phyloP scores from a whole-genome alignment of 2,329 filamentous ascomycete genomes.

The Talaromyces sp. region DNA sequence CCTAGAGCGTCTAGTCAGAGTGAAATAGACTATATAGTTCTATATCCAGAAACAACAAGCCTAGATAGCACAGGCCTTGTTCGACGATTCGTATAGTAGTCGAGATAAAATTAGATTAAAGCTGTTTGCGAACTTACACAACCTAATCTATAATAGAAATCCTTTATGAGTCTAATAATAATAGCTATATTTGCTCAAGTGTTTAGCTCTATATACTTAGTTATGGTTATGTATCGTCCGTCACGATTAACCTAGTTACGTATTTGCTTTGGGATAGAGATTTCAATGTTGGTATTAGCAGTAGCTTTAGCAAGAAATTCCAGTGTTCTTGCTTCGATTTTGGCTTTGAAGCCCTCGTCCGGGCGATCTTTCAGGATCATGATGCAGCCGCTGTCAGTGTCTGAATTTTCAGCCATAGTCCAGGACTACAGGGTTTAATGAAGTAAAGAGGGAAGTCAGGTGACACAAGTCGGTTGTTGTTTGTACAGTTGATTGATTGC shows the following conservation, averaged over 20 bases:
- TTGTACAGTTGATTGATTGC: no score
- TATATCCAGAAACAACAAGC: conserved; percentile 13
- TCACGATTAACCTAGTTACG: conserved; percentile 14
- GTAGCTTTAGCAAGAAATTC: conserved; percentile 1
- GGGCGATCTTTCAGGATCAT: conserved; percentile 25
- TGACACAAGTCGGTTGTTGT: no score
- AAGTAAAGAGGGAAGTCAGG: no score
- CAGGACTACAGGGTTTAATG: neutral
- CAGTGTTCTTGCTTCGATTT: conserved; percentile 2
- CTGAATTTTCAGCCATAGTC: conserved; percentile 82
- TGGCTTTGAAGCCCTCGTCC: conserved; percentile 1
- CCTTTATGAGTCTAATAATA: conserved; percentile 9
- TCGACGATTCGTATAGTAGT: conserved; percentile 1
- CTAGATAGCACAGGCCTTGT: conserved; percentile 12
- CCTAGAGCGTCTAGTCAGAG: conserved; percentile 16
- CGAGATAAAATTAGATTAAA: conserved; percentile 3
- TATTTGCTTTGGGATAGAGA: conserved; percentile 1
- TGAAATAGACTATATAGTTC: conserved; percentile 15
- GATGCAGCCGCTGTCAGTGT: conserved; percentile 29
- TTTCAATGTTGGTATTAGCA: neutral
- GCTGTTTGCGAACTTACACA: conserved; percentile 1
- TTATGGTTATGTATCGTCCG: conserved; percentile 12
- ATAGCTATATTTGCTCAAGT: conserved; percentile 15
- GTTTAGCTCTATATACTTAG: conserved; percentile 13
- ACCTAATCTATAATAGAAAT: conserved; percentile 3